Evolutionary conservation across 1,139 yeast species (phyloP).

Genomic region (Sugiyamaella pinicola): DNA sequence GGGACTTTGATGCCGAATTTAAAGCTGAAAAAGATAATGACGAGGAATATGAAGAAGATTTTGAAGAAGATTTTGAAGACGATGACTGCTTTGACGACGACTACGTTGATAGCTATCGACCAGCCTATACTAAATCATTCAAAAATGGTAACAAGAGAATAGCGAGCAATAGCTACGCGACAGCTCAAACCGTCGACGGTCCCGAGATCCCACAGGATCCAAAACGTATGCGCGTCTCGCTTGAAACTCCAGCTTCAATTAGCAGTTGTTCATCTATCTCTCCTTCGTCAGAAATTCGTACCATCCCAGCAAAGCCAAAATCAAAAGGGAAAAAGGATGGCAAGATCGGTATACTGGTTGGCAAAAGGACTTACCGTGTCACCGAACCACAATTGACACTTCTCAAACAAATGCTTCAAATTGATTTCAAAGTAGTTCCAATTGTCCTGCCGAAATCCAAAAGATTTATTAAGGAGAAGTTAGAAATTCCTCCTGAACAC

Average conservation of each 20-base stretch:
- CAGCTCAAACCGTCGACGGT: neutral
- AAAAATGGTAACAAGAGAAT: neutral
- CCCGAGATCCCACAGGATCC: neutral
- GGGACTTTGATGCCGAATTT: neutral
- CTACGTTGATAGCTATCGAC: neutral
- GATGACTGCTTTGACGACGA: neutral
- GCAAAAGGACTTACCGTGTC: constrained; percentile 18
- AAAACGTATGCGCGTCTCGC: neutral
- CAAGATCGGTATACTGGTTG: constrained; percentile 17
- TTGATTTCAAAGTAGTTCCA: constrained; percentile 11
- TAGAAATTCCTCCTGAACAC: constrained; percentile 7
- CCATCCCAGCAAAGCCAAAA: neutral
- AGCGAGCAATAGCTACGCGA: neutral
- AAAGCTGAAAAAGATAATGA: constrained; percentile 4
- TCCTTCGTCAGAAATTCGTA: neutral
- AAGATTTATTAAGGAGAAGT: constrained; percentile 15
- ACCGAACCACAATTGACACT: constrained; percentile 14
- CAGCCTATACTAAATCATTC: neutral
- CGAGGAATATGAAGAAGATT: constrained; percentile 1
- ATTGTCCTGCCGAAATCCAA: constrained; percentile 15
- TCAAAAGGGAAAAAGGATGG: constrained; percentile 14
- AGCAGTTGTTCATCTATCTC: constrained; percentile 4
- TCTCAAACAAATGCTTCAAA: constrained; percentile 12
- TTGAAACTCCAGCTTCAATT: neutral
- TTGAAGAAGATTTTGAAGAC: constrained; percentile 8